phyloP scores from a whole-genome alignment of 2,329 filamentous ascomycete genomes.

The Hymenoscyphus infarciens region DNA sequence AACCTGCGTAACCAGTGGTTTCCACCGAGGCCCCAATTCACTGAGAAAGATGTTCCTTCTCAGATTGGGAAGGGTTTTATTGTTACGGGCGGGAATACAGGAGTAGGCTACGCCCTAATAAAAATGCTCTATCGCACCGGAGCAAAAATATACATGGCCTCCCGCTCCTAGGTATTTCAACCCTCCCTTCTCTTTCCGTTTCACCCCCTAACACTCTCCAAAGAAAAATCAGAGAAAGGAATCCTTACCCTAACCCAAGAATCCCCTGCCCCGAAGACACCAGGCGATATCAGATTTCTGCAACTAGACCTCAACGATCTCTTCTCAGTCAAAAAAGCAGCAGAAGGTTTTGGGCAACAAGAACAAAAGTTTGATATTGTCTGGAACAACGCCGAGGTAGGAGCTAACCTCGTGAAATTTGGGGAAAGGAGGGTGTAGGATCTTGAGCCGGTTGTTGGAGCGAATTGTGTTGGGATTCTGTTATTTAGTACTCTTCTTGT shows the following conservation, averaged over 20 bases:
- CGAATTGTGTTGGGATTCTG: slow-evolving; percentile 19
- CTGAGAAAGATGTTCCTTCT: slow-evolving; percentile 34
- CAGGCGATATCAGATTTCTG: slow-evolving; percentile 35
- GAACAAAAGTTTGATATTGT: slow-evolving; percentile 39
- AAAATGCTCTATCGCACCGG: slow-evolving; percentile 38
- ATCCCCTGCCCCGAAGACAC: slow-evolving; percentile 8
- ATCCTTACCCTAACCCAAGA: slow-evolving; percentile 37
- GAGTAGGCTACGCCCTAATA: slow-evolving; percentile 37
- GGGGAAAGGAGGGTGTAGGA: slow-evolving; percentile 8
- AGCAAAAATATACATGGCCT: slow-evolving; percentile 42
- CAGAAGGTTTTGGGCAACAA: slow-evolving; percentile 33
- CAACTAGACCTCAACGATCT: slow-evolving; percentile 38
- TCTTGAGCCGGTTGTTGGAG: slow-evolving; percentile 17
- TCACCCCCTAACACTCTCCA: not conserved
- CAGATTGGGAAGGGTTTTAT: slow-evolving; percentile 15
- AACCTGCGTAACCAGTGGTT: slow-evolving; percentile 18
- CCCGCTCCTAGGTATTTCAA: slow-evolving; percentile 30
- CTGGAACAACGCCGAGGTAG: slow-evolving; percentile 36
- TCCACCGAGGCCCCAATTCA: slow-evolving; percentile 38
- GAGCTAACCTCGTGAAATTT: slow-evolving; percentile 8
- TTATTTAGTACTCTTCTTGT: slow-evolving; percentile 37
- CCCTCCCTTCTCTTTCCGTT: not conserved
- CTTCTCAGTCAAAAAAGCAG: slow-evolving; percentile 35
- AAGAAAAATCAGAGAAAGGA: slow-evolving; percentile 36
- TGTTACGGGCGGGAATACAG: slow-evolving; percentile 16